Conservation (phyloP, 805 yeast genomes). For the Wickerhamomyces bovis region DNA sequence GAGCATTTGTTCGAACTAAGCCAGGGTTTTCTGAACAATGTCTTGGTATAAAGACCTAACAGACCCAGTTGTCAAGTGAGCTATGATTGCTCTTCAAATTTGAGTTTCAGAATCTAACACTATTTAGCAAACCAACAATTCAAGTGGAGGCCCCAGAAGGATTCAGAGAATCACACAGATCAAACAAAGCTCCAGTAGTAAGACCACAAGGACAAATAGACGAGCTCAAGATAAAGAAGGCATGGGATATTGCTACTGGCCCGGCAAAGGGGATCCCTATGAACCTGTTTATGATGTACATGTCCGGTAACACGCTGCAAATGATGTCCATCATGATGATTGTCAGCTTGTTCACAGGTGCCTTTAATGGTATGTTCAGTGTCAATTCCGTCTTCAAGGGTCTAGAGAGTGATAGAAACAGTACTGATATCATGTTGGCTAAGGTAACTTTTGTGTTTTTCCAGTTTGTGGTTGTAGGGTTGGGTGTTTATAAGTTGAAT, state of each 20-base stretch:
- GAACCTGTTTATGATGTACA: conserved; percentile 85
- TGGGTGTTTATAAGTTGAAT: conserved; percentile 82
- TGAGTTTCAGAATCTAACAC: background rate
- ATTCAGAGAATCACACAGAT: conserved; percentile 1
- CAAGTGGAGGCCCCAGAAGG: conserved; percentile 8
- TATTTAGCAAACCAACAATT: background rate
- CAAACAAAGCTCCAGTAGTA: conserved; percentile 9
- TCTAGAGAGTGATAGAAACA: conserved; percentile 34
- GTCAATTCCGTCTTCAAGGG: conserved; percentile 51
- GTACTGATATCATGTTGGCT: conserved; percentile 23
- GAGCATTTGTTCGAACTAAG: background rate
- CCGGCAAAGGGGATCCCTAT: conserved; percentile 87
- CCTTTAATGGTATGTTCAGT: conserved; percentile 62
- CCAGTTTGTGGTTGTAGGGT: conserved; percentile 50
- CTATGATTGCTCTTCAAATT: background rate
- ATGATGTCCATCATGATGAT: conserved; percentile 90
- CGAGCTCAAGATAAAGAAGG: conserved; percentile 38
- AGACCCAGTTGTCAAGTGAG: background rate
- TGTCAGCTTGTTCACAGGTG: conserved; percentile 71
- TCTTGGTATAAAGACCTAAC: conserved; percentile 9
- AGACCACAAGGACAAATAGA: conserved; percentile 4
- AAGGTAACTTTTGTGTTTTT: conserved; percentile 34
- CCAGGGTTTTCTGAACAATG: no score
- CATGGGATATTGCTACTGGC: conserved; percentile 79
- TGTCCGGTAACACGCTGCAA: conserved; percentile 88